A percentile compares a stretch with the other conserved stretches of the same genome.
Evolutionary conservation across 2,329 filamentous ascomycete species (phyloP).

Genomic region (Colletotrichum sp.): DNA sequence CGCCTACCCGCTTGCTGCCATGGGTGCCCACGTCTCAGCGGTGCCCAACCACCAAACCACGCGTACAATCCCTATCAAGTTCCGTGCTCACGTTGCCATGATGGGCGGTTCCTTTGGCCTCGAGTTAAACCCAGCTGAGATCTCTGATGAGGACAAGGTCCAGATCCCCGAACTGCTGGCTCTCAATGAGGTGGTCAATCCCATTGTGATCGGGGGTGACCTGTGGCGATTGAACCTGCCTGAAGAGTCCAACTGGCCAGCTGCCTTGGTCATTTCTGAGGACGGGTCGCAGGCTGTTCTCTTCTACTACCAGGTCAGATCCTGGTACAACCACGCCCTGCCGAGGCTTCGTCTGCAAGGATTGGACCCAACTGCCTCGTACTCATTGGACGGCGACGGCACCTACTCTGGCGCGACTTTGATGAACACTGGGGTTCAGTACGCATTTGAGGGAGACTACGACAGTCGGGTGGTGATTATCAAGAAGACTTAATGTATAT

Average conservation of each 20-base stretch:
- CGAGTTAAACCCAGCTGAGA: conserved; percentile 62
- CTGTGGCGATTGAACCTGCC: conserved; percentile 65
- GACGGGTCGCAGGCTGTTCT: conserved; percentile 56
- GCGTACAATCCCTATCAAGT: conserved; percentile 60
- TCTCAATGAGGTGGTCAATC: conserved; percentile 61
- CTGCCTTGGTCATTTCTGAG: conserved; percentile 61
- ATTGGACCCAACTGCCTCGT: conserved; percentile 57
- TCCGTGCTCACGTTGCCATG: conserved; percentile 70
- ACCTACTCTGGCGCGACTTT: conserved; percentile 63
- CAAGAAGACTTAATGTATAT: conserved; percentile 41
- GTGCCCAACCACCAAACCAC: conserved; percentile 63
- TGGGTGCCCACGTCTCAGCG: conserved; percentile 69
- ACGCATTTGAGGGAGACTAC: conserved; percentile 56
- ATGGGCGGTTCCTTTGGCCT: conserved; percentile 73
- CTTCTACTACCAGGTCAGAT: conserved; percentile 65
- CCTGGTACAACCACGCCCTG: conserved; percentile 55
- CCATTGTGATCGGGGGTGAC: conserved; percentile 61
- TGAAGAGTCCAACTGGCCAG: conserved; percentile 66
- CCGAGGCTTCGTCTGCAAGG: conserved; percentile 62
- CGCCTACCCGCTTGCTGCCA: conserved; percentile 65
- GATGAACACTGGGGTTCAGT: conserved; percentile 67
- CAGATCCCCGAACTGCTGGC: conserved; percentile 59
- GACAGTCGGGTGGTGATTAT: conserved; percentile 63
- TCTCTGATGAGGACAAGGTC: conserved; percentile 54
- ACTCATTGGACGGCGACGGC: conserved; percentile 52